Evolutionary conservation across 2,329 filamentous ascomycete species (phyloP).

Genomic region (Chaetomiaceae sp.): DNA sequence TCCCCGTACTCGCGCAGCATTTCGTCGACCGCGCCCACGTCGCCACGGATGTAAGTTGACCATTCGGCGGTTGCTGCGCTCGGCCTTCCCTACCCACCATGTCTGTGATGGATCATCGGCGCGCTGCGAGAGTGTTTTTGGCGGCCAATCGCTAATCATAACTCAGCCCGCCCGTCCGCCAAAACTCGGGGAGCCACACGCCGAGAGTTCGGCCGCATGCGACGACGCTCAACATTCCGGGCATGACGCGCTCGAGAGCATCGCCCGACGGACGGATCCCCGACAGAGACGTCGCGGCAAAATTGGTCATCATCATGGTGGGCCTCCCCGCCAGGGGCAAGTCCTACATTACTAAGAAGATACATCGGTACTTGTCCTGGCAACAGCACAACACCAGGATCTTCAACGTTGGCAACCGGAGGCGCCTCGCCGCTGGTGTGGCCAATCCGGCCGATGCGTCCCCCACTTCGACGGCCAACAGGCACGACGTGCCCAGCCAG

Average conservation of each 20-base stretch:
- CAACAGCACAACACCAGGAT: conserved; percentile 92
- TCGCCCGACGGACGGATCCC: conserved; percentile 94
- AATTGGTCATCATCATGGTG: conserved; percentile 98
- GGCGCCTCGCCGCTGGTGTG: conserved; percentile 68
- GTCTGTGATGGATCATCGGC: too few relatives aligned
- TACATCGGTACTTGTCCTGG: conserved; percentile 93
- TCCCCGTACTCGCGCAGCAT: conserved; percentile 52
- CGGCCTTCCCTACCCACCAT: too few relatives aligned
- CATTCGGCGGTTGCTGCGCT: too few relatives aligned
- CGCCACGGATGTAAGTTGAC: conserved; percentile 52
- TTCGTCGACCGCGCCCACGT: conserved; percentile 52
- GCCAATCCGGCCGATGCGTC: conserved; percentile 28
- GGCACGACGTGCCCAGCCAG: conserved; percentile 42
- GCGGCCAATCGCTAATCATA: background rate
- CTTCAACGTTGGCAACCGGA: conserved; percentile 93
- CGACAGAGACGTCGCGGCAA: conserved; percentile 87
- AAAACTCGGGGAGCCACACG: conserved; percentile 70
- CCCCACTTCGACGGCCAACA: conserved; percentile 25
- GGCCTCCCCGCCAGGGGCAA: conserved; percentile 92
- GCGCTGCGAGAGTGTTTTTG: too few relatives aligned
- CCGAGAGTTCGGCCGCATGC: conserved; percentile 75
- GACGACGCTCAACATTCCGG: conserved; percentile 93
- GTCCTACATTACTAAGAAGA: conserved; percentile 98
- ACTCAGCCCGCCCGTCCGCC: conserved; percentile 58
- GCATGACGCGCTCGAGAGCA: conserved; percentile 89